Evolutionary conservation across 768 basidiomycete genomes (phyloP), one percentile per base, ranked within the genome.

Genomic region (Tremella mesenterica): DNA sequence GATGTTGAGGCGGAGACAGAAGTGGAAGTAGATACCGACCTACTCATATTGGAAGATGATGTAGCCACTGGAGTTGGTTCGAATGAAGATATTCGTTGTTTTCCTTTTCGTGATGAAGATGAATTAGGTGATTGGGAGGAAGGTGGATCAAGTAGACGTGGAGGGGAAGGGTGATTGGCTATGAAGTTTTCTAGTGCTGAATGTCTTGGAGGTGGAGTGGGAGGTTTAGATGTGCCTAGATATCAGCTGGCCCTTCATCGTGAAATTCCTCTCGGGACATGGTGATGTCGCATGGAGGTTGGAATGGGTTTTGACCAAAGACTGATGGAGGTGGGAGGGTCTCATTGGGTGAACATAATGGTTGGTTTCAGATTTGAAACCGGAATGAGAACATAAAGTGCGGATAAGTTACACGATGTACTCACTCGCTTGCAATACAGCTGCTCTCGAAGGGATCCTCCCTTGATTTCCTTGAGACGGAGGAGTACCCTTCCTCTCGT

Each of bases 61-160:
- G n/a, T n/a, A n/a, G n/a, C n/a, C n/a, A n/a, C n/a, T n/a, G n/a
- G n/a, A n/a, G n/a, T n/a, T n/a, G 33, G 36, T 0, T 30, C 28
- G 2, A 51, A 48, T 26, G 54, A 27, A 10, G 20, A n/a, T 8
- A 52, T 60, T 13, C 63, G 43, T 41, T 64, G 60, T 47, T 67
- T 67, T 12, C 65, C 65, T 55, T 67, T 67, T 18, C 58, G 53
- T 6, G 65, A 63, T 4, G 50, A 43, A 23, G 52, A 38, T 33
- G 52, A 51, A 33, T 46, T 54, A 25, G 21, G 39, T 23, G 18
- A 12, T 45, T 28, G 44, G 20, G 46, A 27, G 45, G 6, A 0
- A 28, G 50, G 23, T 21, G 28, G 29, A n/a, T n/a, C n/a, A n/a
- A n/a, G n/a, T n/a, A n/a, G 49, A 47, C 9, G 44, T 25, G 7